A percentile compares a stretch with the other conserved stretches of the same genome.
phyloP scores from a whole-genome alignment of 1,139 yeast species.

The Saccharomyces hybrid region DNA sequence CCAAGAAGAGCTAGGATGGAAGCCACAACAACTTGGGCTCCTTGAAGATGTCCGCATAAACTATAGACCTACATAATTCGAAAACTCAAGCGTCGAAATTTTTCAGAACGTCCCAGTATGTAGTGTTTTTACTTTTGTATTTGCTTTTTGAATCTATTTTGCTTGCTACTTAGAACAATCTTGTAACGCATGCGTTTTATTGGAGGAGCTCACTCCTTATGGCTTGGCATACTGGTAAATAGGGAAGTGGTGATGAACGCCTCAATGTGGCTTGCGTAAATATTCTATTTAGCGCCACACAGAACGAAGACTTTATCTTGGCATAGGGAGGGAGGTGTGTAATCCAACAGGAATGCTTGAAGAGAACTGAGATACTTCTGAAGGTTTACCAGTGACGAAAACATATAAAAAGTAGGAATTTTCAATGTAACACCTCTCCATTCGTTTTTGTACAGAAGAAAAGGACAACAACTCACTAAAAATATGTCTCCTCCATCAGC shows the following conservation, averaged over 20 bases:
- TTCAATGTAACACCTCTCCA: too few species aligned
- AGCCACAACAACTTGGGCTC: conserved; percentile 18
- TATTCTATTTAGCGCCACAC: neutral
- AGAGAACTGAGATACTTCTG: too few species aligned
- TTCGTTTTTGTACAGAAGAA: neutral
- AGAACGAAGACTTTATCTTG: neutral
- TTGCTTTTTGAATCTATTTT: neutral
- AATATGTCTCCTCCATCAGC: neutral
- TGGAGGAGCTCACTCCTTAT: neutral
- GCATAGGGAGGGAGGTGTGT: neutral
- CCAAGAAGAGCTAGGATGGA: conserved; percentile 17
- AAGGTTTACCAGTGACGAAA: too few species aligned
- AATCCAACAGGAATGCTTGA: neutral
- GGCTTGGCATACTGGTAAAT: neutral
- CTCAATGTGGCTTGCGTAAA: neutral
- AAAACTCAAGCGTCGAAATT: neutral
- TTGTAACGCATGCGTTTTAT: neutral
- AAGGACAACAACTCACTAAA: neutral
- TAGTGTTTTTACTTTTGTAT: neutral
- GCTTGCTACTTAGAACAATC: neutral
- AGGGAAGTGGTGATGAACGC: neutral
- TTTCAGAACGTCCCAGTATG: neutral
- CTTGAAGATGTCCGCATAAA: conserved; percentile 21
- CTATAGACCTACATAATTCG: conserved; percentile 6
- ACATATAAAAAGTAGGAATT: too few species aligned